These are phyloP conservation scores for Hirschfeldia incana DNA, from an alignment of 345 rosid genomes.

Conservation along the genomic window DNA sequence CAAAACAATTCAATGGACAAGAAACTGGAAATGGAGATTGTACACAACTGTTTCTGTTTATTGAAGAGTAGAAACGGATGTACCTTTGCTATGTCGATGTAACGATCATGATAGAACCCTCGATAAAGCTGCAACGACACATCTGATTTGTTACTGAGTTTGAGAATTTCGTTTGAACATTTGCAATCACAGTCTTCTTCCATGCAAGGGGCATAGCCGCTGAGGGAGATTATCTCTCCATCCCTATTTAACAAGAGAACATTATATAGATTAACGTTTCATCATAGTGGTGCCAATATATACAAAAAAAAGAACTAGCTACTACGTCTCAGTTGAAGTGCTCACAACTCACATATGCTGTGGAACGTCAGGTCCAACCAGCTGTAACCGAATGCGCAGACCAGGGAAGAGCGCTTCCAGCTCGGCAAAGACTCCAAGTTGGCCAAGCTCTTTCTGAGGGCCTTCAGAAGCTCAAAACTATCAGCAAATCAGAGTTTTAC, in stretches of 20 bases:
- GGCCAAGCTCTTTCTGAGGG: conserved; percentile 90
- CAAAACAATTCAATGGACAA: not conserved
- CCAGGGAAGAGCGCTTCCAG: conserved; percentile 79
- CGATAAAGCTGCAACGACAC: conserved; percentile 60
- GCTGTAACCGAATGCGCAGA: conserved; percentile 51
- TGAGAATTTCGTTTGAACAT: conserved; percentile 36
- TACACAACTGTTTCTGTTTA: not conserved
- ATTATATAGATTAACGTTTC: not conserved
- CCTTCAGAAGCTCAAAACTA: conserved; percentile 54
- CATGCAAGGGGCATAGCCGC: conserved; percentile 52
- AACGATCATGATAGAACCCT: conserved; percentile 81
- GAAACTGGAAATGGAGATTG: not conserved
- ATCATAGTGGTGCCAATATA: not conserved
- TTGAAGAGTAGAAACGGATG: not conserved
- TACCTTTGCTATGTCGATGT: conserved; percentile 56
- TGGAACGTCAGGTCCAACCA: conserved; percentile 89
- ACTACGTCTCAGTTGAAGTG: not conserved
- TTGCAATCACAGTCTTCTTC: conserved; percentile 66
- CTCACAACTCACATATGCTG: conserved; percentile 49
- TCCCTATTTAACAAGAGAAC: conserved; percentile 47
- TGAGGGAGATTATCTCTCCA: conserved; percentile 55
- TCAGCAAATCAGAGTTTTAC: conserved; percentile 1
- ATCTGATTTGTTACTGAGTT: conserved; percentile 18
- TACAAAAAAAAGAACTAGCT: not conserved
- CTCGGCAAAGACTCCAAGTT: conserved; percentile 81